A percentile compares a stretch with the other conserved stretches of the same genome.
Conservation (phyloP, 306 rosid genomes). For the Geum urbanum region DNA sequence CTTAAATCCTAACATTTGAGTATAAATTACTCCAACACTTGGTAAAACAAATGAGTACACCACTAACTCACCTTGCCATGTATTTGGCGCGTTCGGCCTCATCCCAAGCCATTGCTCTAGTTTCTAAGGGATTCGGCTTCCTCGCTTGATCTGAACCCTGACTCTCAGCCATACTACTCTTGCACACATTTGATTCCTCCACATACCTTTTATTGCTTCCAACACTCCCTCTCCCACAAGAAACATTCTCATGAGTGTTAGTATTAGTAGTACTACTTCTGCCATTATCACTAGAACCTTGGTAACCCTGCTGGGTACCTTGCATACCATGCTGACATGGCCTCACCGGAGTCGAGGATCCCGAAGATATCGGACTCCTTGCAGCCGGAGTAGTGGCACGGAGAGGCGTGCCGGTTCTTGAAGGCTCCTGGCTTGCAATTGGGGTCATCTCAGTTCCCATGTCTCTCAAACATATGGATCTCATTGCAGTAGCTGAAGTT, state of each 20-base stretch:
- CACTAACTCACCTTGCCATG: constrained; percentile 60
- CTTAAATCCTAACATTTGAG: constrained; percentile 10
- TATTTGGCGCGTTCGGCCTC: constrained; percentile 93
- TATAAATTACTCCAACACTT: neutral
- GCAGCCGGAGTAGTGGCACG: constrained; percentile 70
- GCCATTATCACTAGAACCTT: constrained; percentile 21
- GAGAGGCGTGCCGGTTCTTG: constrained; percentile 84
- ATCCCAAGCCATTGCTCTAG: constrained; percentile 89
- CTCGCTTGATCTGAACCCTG: constrained; percentile 43
- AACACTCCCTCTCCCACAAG: constrained; percentile 27
- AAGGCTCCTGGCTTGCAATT: constrained; percentile 86
- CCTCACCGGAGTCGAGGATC: constrained; percentile 67
- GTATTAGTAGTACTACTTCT: constrained; percentile 14
- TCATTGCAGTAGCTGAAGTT: constrained; percentile 30
- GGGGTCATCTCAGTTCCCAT: constrained; percentile 99
- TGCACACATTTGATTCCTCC: constrained; percentile 44
- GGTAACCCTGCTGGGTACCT: constrained; percentile 36
- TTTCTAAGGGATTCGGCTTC: constrained; percentile 57
- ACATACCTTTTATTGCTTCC: constrained; percentile 31
- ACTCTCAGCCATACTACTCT: constrained; percentile 23
- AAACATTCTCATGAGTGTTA: constrained; percentile 14
- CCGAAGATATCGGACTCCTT: constrained; percentile 72
- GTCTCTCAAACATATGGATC: constrained; percentile 83
- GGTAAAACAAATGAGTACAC: constrained; percentile 4
- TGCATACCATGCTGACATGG: constrained; percentile 42